phyloP scores from a whole-genome alignment of 2,329 filamentous ascomycete species.

The Aspergillus tamarii region DNA sequence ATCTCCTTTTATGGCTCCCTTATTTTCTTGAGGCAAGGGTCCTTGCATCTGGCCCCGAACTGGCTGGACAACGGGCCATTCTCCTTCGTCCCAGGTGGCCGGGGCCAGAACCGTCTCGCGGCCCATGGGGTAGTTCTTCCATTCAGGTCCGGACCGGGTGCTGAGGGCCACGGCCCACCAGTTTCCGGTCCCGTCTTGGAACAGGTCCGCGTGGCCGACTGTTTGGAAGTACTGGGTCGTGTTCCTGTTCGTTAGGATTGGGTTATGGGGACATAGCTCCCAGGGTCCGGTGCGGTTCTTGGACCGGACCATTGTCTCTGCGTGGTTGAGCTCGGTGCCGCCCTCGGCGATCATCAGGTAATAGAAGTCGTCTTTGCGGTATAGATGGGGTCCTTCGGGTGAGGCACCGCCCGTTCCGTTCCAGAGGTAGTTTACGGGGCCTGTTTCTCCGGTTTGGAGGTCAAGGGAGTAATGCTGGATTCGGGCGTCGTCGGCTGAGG shows the following conservation, averaged over 20 bases:
- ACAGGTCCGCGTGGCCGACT: slow-evolving; percentile 60
- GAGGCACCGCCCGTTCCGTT: slow-evolving; percentile 50
- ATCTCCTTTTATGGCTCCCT: not conserved
- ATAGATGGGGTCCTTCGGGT: slow-evolving; percentile 32
- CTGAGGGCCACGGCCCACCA: slow-evolving; percentile 58
- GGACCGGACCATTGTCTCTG: slow-evolving; percentile 30
- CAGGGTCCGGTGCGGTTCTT: slow-evolving; percentile 40
- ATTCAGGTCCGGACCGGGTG: slow-evolving; percentile 41
- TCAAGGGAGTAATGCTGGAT: slow-evolving; percentile 23
- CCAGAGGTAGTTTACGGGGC: slow-evolving; percentile 36
- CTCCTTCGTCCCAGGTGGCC: slow-evolving; percentile 51
- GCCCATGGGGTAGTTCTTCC: slow-evolving; percentile 54
- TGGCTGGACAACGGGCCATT: slow-evolving; percentile 46
- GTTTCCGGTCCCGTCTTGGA: slow-evolving; percentile 53
- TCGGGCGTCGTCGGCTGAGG: not conserved
- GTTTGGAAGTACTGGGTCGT: slow-evolving; percentile 50
- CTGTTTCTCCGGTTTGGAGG: slow-evolving; percentile 29
- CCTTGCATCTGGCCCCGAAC: slow-evolving; percentile 8
- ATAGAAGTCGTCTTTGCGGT: slow-evolving; percentile 31
- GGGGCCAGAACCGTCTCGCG: slow-evolving; percentile 55
- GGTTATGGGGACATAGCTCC: slow-evolving; percentile 42
- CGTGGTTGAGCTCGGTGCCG: slow-evolving; percentile 26
- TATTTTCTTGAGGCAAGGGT: not conserved
- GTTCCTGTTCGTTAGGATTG: slow-evolving; percentile 43
- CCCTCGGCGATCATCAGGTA: slow-evolving; percentile 29